Base-by-base conservation (phyloP, 768 basidiomycete species). In the Melanogaster broomeanus region DNA sequence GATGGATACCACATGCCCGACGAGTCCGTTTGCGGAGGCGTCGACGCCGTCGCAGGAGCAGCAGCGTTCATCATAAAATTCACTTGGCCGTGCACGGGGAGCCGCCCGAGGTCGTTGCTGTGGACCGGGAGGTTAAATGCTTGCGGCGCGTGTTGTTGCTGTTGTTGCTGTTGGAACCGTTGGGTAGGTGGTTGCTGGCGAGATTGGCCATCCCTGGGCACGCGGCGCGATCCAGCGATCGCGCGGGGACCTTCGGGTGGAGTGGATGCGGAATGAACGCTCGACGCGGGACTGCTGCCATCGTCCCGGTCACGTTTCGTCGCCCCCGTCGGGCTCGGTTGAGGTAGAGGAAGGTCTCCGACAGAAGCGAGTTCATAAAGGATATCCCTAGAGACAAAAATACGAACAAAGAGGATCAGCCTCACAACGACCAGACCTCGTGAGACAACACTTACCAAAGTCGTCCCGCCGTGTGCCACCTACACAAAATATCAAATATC, bases 301-400 rank as follows among this genome's bases (percentile, higher is more conserved):
- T 79, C 70, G 49, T 81, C 83, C 34, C 86, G 74, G 42, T 84
- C 84, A 16, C 88, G 84, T 52, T 90, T 89, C 55, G 79, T 75
- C 15, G 66, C 75, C 4, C 77, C 70, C 0, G 68, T 61, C 5
- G 83, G 81, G 45, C 78, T 82, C 0, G 75, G 61, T 43, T 78
- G 75, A 2, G 87, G 87, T 6, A 88, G 73, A 0, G 86, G 87
- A 0, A 89, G 73, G 21, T 88, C 85, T 2, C 87, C 86, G 4
- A 83, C 85, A 0, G 78, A 83, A 4, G 87, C 85, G 1, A 90
- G 72, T 56, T 90, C 86, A 56, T 82, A 88, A 18, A 89, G 68
- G 37, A 90, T 79, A 58, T 88, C 86, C 86, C 87, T 88, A 53
- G 11, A 11, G 31, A 13, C 31, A 19, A 18, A 45, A 38, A 5